These are phyloP conservation scores for Cryphonectria carpinicola DNA, from an alignment of 2,329 filamentous ascomycete species.

Conservation along the genomic window DNA sequence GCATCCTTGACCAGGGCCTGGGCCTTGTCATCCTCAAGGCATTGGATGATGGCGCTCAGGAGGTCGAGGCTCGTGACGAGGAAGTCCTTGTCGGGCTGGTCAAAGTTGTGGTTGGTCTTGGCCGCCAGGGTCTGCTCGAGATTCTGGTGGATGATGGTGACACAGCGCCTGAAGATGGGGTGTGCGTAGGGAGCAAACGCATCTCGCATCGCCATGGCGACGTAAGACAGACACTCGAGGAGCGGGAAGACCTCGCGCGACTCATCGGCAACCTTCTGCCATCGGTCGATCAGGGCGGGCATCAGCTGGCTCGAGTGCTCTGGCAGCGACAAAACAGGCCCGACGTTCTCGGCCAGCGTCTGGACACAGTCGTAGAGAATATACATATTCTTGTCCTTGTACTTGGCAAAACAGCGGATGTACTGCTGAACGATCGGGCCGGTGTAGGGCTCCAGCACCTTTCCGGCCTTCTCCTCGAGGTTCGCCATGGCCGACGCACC, in stretches of 20 bases:
- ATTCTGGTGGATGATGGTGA: constrained; percentile 89
- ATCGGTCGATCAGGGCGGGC: constrained; percentile 88
- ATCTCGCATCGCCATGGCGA: constrained; percentile 82
- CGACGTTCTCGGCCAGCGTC: constrained; percentile 90
- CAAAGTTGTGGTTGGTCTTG: constrained; percentile 67
- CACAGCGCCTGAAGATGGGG: constrained; percentile 85
- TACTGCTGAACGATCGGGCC: constrained; percentile 90
- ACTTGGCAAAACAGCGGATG: constrained; percentile 87
- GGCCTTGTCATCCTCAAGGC: constrained; percentile 74
- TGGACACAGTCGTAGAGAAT: constrained; percentile 98
- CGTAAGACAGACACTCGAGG: constrained; percentile 94
- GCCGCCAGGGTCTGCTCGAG: constrained; percentile 79
- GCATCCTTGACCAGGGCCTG: constrained; percentile 75
- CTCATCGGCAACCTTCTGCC: constrained; percentile 84
- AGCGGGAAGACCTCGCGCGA: constrained; percentile 93
- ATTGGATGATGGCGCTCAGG: constrained; percentile 90
- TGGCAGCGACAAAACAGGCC: constrained; percentile 76
- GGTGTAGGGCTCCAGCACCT: constrained; percentile 81
- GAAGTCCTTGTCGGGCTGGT: constrained; percentile 94
- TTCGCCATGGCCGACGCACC: constrained; percentile 95
- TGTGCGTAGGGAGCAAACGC: constrained; percentile 83
- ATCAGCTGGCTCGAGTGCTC: constrained; percentile 85
- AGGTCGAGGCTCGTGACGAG: constrained; percentile 93
- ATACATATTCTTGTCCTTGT: constrained; percentile 99
- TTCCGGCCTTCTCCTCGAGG: constrained; percentile 89